Evolutionary conservation across 345 rosid species (phyloP), one percentile per base, ranked within the genome.

Genomic region (Noccaea bulbosa): DNA sequence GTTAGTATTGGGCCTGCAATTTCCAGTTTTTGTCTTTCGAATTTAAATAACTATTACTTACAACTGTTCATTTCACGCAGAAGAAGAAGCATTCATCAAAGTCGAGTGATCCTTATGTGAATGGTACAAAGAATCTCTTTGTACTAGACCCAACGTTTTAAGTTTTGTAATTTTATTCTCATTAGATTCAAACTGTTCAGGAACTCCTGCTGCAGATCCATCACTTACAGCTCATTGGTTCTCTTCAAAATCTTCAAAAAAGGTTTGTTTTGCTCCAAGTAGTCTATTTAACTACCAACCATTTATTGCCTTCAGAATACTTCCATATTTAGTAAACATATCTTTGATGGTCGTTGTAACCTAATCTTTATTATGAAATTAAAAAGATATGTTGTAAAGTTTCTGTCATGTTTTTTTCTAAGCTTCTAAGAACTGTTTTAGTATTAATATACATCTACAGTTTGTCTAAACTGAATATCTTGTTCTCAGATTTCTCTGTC

Each of bases 211-310:
- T 20, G 70, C 51, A 43, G 80, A 80, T 71, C 24, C 79, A 9
- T 83, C 91, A 5, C 83, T 84, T 57, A 81, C 97, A 50, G 82
- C 80, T 60, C 61, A 54, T 54, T 90, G 98, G 97, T 90, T 93
- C 81, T 88, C 93, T 78, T 76, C 98, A 46, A 93, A 86, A 80
- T 77, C 96, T 54, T 77, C 87, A 47, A 88, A 86, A 75, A 91
- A 93, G 98, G 98, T 86, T 57, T 54, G 71, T 63, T 35, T 54
- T 75, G 5, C 55, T 56, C 10, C 64, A 14, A 37, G 27, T 44
- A 51, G 47, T 48, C 20, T 48, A 48, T 57, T 54, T 40, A 40
- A 44, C 49, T 3, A 43, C 72, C 57, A 55, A 24, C 45, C 60
- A 49, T 58, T 44, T 47, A 41, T 22, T 54, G 44, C 32, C 40